These are phyloP conservation scores for Russula sp. DNA, from an alignment of 768 basidiomycete genomes.

Conservation along the genomic window DNA sequence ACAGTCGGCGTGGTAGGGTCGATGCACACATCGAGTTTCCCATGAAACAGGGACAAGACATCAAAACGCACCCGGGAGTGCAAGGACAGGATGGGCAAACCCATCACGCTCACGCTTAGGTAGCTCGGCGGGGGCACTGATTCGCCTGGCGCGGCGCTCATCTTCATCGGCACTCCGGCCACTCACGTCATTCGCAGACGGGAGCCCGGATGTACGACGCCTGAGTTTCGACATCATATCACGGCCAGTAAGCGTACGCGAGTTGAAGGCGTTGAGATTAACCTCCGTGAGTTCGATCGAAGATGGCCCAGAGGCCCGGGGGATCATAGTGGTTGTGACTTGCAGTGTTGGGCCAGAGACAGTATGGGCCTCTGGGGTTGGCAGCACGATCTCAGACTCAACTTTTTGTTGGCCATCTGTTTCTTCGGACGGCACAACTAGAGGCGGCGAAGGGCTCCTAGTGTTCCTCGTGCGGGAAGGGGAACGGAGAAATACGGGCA, in stretches of 20 bases:
- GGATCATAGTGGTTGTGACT: constrained; percentile 42
- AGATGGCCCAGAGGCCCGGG: constrained; percentile 37
- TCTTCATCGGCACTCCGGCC: constrained; percentile 32
- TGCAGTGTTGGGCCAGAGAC: constrained; percentile 35
- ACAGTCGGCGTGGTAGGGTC: not conserved
- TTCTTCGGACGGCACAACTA: not conserved
- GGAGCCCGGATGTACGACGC: constrained; percentile 37
- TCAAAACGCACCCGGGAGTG: constrained; percentile 55
- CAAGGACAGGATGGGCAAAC: constrained; percentile 53
- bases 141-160: constrained; percentile 34
- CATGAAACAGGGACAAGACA: not conserved
- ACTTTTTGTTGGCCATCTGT: not conserved
- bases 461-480: not conserved
- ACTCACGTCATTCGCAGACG: constrained; percentile 19
- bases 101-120: constrained; percentile 41
- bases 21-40: not conserved
- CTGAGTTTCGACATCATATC: constrained; percentile 61
- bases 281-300: constrained; percentile 44
- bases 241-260: constrained; percentile 47
- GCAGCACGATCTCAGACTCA: constrained; percentile 11
- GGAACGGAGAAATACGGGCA: constrained; percentile 31
- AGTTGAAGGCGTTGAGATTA: constrained; percentile 43
- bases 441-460: not conserved
- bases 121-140: constrained; percentile 60
- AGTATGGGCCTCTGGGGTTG: constrained; percentile 23